Base-by-base conservation (phyloP, 73 alveolate species). In the Paramecium sexaurelia region DNA sequence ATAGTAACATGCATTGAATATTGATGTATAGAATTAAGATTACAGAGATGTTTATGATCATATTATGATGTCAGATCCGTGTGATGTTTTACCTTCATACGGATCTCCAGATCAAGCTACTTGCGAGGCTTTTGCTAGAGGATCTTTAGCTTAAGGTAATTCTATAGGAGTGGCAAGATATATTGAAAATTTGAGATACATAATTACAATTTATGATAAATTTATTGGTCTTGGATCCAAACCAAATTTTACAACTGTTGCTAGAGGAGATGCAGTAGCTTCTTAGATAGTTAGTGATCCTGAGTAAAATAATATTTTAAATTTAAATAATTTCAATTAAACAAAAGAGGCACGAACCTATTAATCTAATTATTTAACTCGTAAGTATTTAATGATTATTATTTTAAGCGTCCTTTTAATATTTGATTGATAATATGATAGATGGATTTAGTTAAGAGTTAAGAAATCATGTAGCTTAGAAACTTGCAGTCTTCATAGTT, bases 221-320 rank as follows among this genome's bases (percentile, higher is more conserved):
- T 78, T 78, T n/a, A 22, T 3, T 32, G 86, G 90, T 3, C 9
- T 37, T 2, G 75, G 68, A 9, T 26, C 90, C 9, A 33, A 10
- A 4, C 61, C 90, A 0, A 78, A 78, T 41, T 78, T 78, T 19
- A 78, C 90, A 8, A 78, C 90, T 1, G 71, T 78, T 40, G 43
- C 90, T 17, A 78, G 90, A 78, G 90, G 90, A 11, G 90, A 78
- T 78, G 90, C 90, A 1, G 90, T 78, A 7, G 43, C 37, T 15
- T 41, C 27, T 19, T 1, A 78, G 5, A 78, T 78, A 36, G 90
- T 78, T 7, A 15, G 22, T 41, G 73, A 78, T 78, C 13, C 90
- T 19, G 90, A 41, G 27, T 7, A 13, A 11, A 78, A 78, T 19
- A 78, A 78, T 43, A 78, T 78, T 8, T 43, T 78, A 19, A 78